Conservation (phyloP, 352 stramenopile genomes). For the Globisporangium recalcitrans region DNA sequence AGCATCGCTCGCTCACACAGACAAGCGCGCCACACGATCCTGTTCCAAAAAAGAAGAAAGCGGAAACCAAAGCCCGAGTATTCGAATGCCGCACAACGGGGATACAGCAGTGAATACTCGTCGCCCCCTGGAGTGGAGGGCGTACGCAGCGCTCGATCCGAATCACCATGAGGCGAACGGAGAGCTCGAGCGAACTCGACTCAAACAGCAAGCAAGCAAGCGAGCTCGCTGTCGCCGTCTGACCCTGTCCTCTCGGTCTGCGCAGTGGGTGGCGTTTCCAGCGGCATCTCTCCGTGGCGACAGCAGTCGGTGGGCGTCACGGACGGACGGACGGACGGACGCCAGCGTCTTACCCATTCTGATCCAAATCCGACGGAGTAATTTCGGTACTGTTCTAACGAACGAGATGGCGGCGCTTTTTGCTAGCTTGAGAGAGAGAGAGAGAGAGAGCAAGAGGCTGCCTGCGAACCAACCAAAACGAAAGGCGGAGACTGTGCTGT, state of each 20-base stretch:
- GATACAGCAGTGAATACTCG: conserved; percentile 86
- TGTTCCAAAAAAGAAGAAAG: conserved; percentile 1
- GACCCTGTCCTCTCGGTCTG: not conserved
- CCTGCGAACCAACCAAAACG: conserved; percentile 31
- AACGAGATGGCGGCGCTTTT: not conserved
- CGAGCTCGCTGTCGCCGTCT: not conserved
- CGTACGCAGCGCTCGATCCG: conserved; percentile 22
- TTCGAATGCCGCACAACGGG: conserved; percentile 88
- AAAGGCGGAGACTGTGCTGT: conserved; percentile 7
- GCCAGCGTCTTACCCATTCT: conserved; percentile 77
- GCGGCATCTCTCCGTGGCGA: conserved; percentile 38
- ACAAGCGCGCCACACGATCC: not conserved
- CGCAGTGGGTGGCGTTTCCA: conserved; percentile 5
- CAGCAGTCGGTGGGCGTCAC: conserved; percentile 20
- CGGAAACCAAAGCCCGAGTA: conserved; percentile 31
- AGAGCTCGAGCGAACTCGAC: not conserved
- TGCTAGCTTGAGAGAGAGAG: conserved; percentile 3
- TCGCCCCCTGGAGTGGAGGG: conserved; percentile 22
- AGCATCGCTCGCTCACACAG: not conserved
- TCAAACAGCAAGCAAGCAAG: conserved; percentile 1
- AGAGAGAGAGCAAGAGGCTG: conserved; percentile 25
- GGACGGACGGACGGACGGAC: conserved; percentile 19
- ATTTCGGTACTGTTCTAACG: conserved; percentile 57
- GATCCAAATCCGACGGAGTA: conserved; percentile 65
- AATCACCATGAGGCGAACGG: not conserved